Percentiles rank a stretch among this genome's conserved stretches.
Evolutionary conservation across 768 basidiomycete genomes (phyloP).

Genomic region (Pleurotus tuoliensis): DNA sequence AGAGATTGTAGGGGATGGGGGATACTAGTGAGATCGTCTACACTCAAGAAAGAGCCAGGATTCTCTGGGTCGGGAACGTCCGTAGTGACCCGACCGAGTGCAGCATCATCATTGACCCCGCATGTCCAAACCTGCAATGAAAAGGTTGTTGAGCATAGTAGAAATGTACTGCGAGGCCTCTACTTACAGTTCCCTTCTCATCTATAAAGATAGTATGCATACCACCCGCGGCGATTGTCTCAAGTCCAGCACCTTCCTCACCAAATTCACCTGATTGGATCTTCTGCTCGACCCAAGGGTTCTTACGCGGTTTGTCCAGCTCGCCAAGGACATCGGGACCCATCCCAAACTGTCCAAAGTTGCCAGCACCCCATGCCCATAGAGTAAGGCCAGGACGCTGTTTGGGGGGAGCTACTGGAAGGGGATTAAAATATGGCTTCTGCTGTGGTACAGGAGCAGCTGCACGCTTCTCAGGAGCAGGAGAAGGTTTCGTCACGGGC

Average conservation of each 20-base stretch:
- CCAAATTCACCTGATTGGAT: conserved; percentile 73
- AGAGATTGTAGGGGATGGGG: conserved; percentile 69
- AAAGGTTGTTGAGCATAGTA: conserved; percentile 1
- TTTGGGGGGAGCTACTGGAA: conserved; percentile 56
- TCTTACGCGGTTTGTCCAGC: conserved; percentile 71
- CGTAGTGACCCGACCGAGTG: conserved; percentile 75
- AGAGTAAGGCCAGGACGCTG: conserved; percentile 65
- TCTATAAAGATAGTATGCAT: conserved; percentile 89
- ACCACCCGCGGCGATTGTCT: conserved; percentile 78
- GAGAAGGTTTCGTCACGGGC: conserved; percentile 17
- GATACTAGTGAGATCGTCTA: conserved; percentile 48
- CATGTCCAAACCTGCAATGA: conserved; percentile 76
- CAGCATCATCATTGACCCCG: conserved; percentile 86
- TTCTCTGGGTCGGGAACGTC: conserved; percentile 58
- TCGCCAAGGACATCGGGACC: conserved; percentile 73
- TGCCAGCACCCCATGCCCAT: conserved; percentile 89
- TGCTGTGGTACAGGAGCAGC: conserved; percentile 33
- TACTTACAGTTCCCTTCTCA: conserved; percentile 82
- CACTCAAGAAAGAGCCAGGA: conserved; percentile 51
- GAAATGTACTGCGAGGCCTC: not conserved
- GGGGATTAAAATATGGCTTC: conserved; percentile 61
- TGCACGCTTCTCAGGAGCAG: conserved; percentile 21
- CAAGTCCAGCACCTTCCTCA: conserved; percentile 71
- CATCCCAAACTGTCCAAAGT: conserved; percentile 94
- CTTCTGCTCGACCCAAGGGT: conserved; percentile 71